Evolutionary conservation across 2,329 filamentous ascomycete species (phyloP).

Genomic region (Botrytis sinoallii): DNA sequence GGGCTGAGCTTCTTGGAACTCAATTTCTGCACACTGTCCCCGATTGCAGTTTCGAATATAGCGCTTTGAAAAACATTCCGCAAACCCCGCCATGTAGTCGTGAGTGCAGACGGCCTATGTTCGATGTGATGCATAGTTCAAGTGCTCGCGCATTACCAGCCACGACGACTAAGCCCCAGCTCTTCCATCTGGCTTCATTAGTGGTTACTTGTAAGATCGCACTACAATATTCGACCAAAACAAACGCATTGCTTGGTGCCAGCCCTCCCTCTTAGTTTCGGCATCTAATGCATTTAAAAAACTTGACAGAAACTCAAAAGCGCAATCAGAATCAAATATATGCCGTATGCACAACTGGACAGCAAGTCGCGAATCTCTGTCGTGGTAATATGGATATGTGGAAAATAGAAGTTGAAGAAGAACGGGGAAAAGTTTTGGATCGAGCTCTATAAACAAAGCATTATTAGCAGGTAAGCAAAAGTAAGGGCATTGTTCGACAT

Average conservation of each 20-base stretch:
- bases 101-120: conserved; percentile 68
- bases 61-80: conserved; percentile 67
- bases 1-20: conserved; percentile 60
- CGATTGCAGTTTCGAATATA: conserved; percentile 29
- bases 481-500: conserved; percentile 28
- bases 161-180: conserved; percentile 63
- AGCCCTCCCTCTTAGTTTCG: conserved; percentile 73
- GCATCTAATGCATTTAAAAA: conserved; percentile 65
- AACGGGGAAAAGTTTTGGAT: conserved; percentile 43
- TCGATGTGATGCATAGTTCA: conserved; percentile 71
- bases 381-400: conserved; percentile 83
- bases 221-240: conserved; percentile 86
- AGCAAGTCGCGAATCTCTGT: conserved; percentile 77
- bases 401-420: conserved; percentile 75
- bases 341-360: conserved; percentile 76
- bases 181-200: conserved; percentile 59
- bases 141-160: conserved; percentile 68
- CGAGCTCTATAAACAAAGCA: conserved; percentile 36
- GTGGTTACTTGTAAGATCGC: conserved; percentile 71
- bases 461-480: conserved; percentile 7
- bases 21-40: conserved; percentile 61
- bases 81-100: conserved; percentile 75
- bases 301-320: conserved; percentile 56
- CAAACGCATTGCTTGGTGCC: conserved; percentile 77
- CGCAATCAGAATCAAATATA: conserved; percentile 57